These are phyloP conservation scores for Hypoxylon sp. DNA, from an alignment of 2,329 filamentous ascomycete genomes.

Conservation along the genomic window DNA sequence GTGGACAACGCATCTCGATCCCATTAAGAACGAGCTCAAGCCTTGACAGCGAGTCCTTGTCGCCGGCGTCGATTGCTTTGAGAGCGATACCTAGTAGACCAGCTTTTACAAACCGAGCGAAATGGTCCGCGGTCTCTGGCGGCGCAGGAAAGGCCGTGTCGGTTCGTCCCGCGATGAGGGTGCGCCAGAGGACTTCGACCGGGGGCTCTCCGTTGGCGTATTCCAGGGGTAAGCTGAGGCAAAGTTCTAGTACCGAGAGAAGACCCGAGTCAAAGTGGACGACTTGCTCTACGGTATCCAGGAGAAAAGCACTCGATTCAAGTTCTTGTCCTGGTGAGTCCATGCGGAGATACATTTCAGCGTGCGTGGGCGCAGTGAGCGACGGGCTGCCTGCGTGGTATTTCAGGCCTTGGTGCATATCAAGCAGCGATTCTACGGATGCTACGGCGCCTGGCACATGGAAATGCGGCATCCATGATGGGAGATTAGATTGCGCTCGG, in stretches of 20 bases:
- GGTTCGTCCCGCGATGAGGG: constrained; percentile 23
- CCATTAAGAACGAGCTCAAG: constrained; percentile 5
- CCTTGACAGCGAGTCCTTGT: constrained; percentile 1
- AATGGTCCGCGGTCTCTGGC: constrained; percentile 14
- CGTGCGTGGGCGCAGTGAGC: constrained; percentile 2
- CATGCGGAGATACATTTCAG: constrained; percentile 17
- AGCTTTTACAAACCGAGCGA: constrained; percentile 18
- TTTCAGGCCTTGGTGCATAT: constrained; percentile 25
- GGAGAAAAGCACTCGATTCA: constrained; percentile 7
- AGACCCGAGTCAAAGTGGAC: constrained; percentile 22
- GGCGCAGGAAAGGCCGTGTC: constrained; percentile 25
- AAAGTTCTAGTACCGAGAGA: constrained; percentile 16
- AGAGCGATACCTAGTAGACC: constrained; percentile 21
- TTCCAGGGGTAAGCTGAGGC: constrained; percentile 4
- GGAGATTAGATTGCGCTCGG: constrained; percentile 14
- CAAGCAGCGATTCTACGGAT: constrained; percentile 18
- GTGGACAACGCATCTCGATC: constrained; percentile 15
- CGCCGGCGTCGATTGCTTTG: constrained; percentile 2
- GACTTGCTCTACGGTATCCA: constrained; percentile 21
- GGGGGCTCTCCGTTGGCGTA: constrained; percentile 19
- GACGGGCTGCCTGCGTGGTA: constrained; percentile 25
- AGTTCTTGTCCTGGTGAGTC: constrained; percentile 14
- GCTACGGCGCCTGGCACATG: constrained; percentile 24
- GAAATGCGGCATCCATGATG: constrained; percentile 31
- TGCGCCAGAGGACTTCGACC: constrained; percentile 26